These are phyloP conservation scores for Trametopsis cervina DNA, from an alignment of 768 basidiomycete species.

Conservation along the genomic window DNA sequence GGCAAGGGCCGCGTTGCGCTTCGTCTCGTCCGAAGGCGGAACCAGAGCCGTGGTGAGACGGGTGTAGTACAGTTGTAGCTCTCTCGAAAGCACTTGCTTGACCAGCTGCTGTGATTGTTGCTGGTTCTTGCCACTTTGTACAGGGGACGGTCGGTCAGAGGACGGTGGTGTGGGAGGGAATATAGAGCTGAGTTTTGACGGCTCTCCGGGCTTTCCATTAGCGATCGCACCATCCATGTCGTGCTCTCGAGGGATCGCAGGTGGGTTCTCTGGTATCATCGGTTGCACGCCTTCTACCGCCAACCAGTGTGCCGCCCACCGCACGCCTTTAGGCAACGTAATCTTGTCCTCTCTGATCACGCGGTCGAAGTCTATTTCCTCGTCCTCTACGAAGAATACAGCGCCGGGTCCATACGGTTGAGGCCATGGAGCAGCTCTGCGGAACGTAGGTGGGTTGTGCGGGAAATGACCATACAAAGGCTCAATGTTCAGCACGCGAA, in stretches of 20 bases:
- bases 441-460: conserved; percentile 55
- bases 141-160: conserved; percentile 22
- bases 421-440: conserved; percentile 41
- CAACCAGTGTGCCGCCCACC: conserved; percentile 95
- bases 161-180: conserved; percentile 23
- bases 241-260: conserved; percentile 60
- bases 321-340: conserved; percentile 69
- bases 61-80: conserved; percentile 91
- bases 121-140: conserved; percentile 32
- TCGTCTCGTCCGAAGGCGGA: conserved; percentile 61
- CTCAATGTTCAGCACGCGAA: conserved; percentile 93
- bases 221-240: conserved; percentile 26
- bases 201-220: conserved; percentile 18
- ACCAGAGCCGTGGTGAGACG: conserved; percentile 82
- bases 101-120: conserved; percentile 70
- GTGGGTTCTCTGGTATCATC: conserved; percentile 91
- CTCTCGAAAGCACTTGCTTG: conserved; percentile 87
- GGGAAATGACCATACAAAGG: conserved; percentile 85
- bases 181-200: conserved; percentile 15
- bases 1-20: conserved; percentile 84
- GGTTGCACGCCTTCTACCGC: conserved; percentile 98
- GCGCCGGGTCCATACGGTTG: conserved; percentile 48
- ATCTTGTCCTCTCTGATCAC: conserved; percentile 85
- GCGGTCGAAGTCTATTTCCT: conserved; percentile 95
- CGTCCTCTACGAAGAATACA: conserved; percentile 93